Percentiles rank a stretch among this genome's conserved stretches.
phyloP scores from a whole-genome alignment of 2,329 filamentous ascomycete genomes.

The Aspergillus vadensis region DNA sequence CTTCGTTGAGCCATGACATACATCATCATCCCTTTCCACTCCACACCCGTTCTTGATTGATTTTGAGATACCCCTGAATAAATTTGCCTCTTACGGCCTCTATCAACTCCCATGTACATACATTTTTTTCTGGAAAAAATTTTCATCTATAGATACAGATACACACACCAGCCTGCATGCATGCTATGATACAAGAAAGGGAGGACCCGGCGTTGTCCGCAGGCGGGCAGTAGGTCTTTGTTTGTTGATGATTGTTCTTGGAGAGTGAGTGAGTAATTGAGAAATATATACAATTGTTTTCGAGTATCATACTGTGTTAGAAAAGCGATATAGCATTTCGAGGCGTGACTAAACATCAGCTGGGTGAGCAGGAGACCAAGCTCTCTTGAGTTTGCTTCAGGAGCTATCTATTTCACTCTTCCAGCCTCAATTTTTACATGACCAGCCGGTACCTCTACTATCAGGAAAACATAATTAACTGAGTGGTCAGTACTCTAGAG shows the following conservation, averaged over 20 bases:
- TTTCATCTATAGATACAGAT: constrained; percentile 32
- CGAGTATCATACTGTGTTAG: too few species aligned
- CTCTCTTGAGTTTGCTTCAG: too few species aligned
- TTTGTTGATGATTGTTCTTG: background rate
- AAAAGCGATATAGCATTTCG: too few species aligned
- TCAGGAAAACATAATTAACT: background rate
- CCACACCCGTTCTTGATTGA: constrained; percentile 29
- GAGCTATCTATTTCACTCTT: too few species aligned
- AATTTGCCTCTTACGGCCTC: constrained; percentile 35
- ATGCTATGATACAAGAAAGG: constrained; percentile 4
- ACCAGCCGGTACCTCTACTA: too few species aligned
- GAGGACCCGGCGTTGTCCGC: constrained; percentile 15
- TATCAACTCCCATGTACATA: constrained; percentile 36
- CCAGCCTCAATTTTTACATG: too few species aligned
- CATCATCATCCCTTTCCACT: constrained; percentile 19
- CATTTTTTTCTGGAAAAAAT: constrained; percentile 20
- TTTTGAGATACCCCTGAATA: constrained; percentile 44
- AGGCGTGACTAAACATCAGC: too few species aligned
- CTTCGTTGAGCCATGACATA: constrained; percentile 17
- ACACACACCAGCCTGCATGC: constrained; percentile 13
- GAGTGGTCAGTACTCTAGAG: background rate
- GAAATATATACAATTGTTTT: too few species aligned
- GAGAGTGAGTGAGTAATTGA: background rate
- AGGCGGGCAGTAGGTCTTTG: constrained; percentile 17
- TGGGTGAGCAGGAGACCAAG: too few species aligned